Evolutionary conservation across 2,329 filamentous ascomycete species (phyloP), one percentile per base, ranked within the genome.

Genomic region (Fusarium armeniacum): DNA sequence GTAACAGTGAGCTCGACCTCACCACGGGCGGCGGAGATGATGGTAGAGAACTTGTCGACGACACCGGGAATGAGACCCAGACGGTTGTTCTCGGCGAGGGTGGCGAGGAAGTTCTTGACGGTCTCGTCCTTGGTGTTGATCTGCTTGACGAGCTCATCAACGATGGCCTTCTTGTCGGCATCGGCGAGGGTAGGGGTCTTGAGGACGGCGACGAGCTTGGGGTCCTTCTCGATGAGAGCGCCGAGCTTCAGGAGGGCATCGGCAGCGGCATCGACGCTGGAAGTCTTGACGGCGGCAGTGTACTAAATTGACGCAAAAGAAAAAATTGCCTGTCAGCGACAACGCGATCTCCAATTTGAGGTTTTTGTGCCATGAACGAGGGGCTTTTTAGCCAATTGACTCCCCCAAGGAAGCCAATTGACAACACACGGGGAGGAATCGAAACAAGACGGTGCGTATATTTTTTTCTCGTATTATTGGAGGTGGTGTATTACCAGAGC

Each of bases 21-120:
- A 72, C 96, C 96, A 74, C 90, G 91, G 75, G 93, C 86, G 72
- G 96, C 96, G 77, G 93, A 89, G 87, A 98, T 97, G 78, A 99
- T 85, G 79, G 90, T 87, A 73, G 80, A 86, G 78, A 98, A 99
- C 89, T 98, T 98, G 79, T 92, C 89, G 80, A 89, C 90, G 70
- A 98, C 91, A 75, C 91, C 90, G 81, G 91, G 87, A 69, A 99
- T 87, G 69, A 96, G 85, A 71, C 90, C 90, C 74, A 99, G 87
- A 75, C 96, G 90, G 90, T 99, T 99, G 90, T 99, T 97, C 85
- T 96, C 93, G 73, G 96, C 95, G 62, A 99, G 89, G 61, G 95
- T 92, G 61, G 85, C 80, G 76, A 99, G 89, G 86, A 99, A 94
- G 89, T 98, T 97, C 90, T 96, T 94, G 82, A 98, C 85, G 70